Conservation (phyloP, 495 filamentous ascomycete species). For the Pseudoneurospora amorphoporcata region DNA sequence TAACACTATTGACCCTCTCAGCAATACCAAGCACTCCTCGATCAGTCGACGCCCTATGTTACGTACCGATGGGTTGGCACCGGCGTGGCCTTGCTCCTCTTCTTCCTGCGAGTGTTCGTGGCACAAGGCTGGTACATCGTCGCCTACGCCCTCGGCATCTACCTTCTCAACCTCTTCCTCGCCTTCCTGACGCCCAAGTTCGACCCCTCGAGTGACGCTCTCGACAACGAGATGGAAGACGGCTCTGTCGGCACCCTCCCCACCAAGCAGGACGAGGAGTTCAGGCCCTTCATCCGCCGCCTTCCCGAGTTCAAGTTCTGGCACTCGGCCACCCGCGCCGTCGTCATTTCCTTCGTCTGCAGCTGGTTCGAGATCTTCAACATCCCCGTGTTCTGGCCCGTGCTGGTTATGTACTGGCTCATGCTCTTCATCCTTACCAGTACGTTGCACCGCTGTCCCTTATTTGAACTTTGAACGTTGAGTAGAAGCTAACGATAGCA, state of each 20-base stretch:
- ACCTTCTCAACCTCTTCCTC: constrained; percentile 98
- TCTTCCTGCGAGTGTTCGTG: constrained; percentile 80
- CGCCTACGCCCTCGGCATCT: constrained; percentile 95
- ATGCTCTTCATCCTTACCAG: constrained; percentile 92
- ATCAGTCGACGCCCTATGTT: constrained; percentile 80
- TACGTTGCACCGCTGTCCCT: constrained; percentile 39
- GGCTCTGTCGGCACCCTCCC: constrained; percentile 70
- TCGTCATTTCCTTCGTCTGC: constrained; percentile 75
- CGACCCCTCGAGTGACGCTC: constrained; percentile 86
- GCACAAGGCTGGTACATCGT: constrained; percentile 99
- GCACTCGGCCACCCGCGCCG: constrained; percentile 84
- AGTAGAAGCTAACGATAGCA: constrained; percentile 14
- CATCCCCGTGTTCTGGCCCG: constrained; percentile 97
- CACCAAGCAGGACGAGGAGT: constrained; percentile 92
- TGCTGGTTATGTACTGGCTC: constrained; percentile 95
- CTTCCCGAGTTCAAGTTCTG: constrained; percentile 99
- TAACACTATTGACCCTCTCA: constrained; percentile 19
- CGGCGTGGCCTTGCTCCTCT: constrained; percentile 57
- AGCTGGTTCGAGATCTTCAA: constrained; percentile 90
- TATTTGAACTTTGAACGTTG: not conserved
- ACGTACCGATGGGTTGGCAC: constrained; percentile 85
- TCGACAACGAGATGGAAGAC: constrained; percentile 91
- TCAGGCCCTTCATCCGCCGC: constrained; percentile 89
- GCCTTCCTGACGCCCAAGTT: constrained; percentile 98
- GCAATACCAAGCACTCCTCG: constrained; percentile 93